A percentile compares a stretch with the other conserved stretches of the same genome.
phyloP scores from a whole-genome alignment of 1,284 basidiomycete species.

The Leccinum olivaceoglutinosum region DNA sequence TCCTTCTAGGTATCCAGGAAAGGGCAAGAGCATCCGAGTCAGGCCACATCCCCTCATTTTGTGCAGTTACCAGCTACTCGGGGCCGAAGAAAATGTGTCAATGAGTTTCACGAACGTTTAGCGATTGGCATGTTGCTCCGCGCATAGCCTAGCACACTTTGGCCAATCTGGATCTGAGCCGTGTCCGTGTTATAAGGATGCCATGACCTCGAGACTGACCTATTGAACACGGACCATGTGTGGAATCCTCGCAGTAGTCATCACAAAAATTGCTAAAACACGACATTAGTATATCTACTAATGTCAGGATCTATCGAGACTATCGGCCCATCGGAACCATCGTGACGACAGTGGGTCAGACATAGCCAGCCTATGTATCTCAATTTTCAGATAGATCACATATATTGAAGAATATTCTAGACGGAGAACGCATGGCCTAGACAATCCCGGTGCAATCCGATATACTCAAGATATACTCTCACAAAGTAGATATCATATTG shows the following conservation, averaged over 20 bases:
- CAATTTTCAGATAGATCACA: too few species aligned
- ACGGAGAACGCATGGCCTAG: too few species aligned
- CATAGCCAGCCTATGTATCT: too few species aligned
- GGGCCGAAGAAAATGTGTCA: not conserved
- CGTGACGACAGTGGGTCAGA: too few species aligned
- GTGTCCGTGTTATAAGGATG: not conserved
- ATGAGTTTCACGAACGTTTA: not conserved
- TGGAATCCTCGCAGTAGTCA: conserved; percentile 72
- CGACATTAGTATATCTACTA: too few species aligned
- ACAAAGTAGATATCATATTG: too few species aligned
- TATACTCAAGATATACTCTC: too few species aligned
- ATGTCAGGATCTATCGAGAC: too few species aligned
- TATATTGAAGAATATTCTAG: too few species aligned
- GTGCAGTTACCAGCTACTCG: not conserved
- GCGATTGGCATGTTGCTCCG: not conserved
- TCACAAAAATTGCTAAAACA: too few species aligned
- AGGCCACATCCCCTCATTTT: too few species aligned
- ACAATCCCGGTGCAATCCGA: too few species aligned
- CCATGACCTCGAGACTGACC: not conserved
- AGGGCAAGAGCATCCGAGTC: not conserved
- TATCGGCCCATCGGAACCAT: conserved; percentile 34
- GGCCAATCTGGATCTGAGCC: not conserved
- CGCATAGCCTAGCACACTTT: not conserved
- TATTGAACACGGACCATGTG: conserved; percentile 53
- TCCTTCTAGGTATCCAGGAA: not conserved